Evolutionary conservation across 2,329 filamentous ascomycete species (phyloP).

Genomic region (Nannizziopsis arthrosporioides): DNA sequence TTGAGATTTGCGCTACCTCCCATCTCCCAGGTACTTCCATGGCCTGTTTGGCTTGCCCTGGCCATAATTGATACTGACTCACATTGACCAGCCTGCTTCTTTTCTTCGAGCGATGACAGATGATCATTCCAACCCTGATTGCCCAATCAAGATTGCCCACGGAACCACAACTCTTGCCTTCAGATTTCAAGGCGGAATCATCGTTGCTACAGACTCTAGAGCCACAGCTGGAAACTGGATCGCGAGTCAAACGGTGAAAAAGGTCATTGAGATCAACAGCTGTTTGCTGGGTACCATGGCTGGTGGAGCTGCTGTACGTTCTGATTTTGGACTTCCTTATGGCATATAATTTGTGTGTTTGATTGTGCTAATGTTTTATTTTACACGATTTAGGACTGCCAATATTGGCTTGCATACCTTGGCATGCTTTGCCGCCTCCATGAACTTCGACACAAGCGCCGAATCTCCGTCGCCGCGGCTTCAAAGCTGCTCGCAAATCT

Average conservation of each 20-base stretch:
- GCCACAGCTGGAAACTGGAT: constrained; percentile 99
- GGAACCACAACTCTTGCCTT: constrained; percentile 96
- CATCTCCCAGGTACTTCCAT: constrained; percentile 61
- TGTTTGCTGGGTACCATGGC: constrained; percentile 95
- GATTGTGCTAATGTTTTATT: background rate
- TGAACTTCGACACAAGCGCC: constrained; percentile 97
- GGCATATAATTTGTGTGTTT: background rate
- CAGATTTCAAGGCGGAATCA: constrained; percentile 95
- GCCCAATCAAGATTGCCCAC: constrained; percentile 98
- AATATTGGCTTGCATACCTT: constrained; percentile 98
- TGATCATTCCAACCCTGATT: constrained; percentile 90
- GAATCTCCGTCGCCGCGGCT: constrained; percentile 92
- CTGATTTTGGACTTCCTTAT: background rate
- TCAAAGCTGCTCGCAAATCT: constrained; percentile 98
- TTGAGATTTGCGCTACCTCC: constrained; percentile 93
- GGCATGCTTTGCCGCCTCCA: constrained; percentile 98
- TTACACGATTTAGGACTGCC: constrained; percentile 58
- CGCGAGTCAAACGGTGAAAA: constrained; percentile 98
- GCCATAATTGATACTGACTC: constrained; percentile 14
- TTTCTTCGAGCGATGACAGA: constrained; percentile 97
- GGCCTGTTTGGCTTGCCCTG: constrained; percentile 5
- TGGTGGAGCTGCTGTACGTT: constrained; percentile 74
- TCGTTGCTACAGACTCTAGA: constrained; percentile 94
- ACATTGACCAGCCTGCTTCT: constrained; percentile 56
- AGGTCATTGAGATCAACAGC: constrained; percentile 97